Evolutionary conservation across 2,329 filamentous ascomycete species (phyloP), one percentile per base, ranked within the genome.

Genomic region (Ceratocystis huliohia): DNA sequence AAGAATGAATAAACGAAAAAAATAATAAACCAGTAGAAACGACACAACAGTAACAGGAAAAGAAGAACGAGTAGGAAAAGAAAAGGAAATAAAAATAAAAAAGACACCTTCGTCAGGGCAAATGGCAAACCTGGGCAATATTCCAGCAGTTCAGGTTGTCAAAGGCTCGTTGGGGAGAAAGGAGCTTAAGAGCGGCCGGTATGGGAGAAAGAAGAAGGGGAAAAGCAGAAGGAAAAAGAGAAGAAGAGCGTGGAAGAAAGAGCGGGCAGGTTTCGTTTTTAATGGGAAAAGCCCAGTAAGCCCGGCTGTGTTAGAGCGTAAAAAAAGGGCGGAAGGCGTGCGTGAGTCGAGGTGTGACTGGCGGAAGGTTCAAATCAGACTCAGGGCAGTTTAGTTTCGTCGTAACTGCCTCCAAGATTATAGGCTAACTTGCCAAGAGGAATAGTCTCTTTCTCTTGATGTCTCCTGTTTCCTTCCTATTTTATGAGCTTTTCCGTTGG

Each of bases 101-200:
- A 48, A 50, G 25, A 15, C 25, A 63, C 37, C 44, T 63, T 44
- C 15, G 61, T 63, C 61, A 15, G 41, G 44, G 61, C 61, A 46
- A 28, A 59, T 59, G 56, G 56, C 56, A 45, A 44, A 61, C 67
- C 67, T 64, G 67, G 64, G 67, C 67, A 68, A 68, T 68, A 68
- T 68, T 68, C 65, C 67, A 68, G 67, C 67, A 63, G 63, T 59
- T 61, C 64, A 64, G 67, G 64, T 67, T 53, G 46, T 48, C 46
- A 56, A 59, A 59, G 56, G 56, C 56, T 63, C 62, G 65, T 17
- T 46, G 17, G 41, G n/a, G 13, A 45, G 41, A 22, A 37, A 63
- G 41, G 61, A 63, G 22, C 41, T 50, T 50, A 45, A 50, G 28
- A 41, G 37, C 37, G 37, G 37, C 37, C 28, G 41, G 44, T 44